Percentiles rank a stretch among this genome's conserved stretches.
phyloP scores from a whole-genome alignment of 2,329 filamentous ascomycete species.

The Colletotrichum cereale region DNA sequence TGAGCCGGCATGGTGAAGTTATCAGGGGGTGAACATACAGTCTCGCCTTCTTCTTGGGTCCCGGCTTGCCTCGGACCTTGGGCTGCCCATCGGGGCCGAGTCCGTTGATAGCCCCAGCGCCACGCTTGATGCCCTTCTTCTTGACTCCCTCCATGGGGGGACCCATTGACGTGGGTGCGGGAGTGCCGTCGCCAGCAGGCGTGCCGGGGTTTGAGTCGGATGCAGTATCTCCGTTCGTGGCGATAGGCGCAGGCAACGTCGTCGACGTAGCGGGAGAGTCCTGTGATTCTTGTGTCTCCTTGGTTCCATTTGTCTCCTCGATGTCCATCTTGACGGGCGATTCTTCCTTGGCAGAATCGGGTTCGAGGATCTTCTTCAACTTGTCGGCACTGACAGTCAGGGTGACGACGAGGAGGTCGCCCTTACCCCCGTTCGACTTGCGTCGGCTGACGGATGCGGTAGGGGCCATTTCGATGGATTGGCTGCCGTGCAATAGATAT shows the following conservation, averaged over 20 bases:
- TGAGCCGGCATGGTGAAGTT: slow-evolving; percentile 2
- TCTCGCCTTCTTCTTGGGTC: slow-evolving; percentile 95
- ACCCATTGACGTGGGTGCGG: slow-evolving; percentile 68
- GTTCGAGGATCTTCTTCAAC: slow-evolving; percentile 64
- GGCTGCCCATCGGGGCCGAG: slow-evolving; percentile 69
- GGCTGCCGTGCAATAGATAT: slow-evolving; percentile 10
- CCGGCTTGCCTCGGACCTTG: slow-evolving; percentile 88
- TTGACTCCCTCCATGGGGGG: slow-evolving; percentile 73
- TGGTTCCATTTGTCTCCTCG: slow-evolving; percentile 45
- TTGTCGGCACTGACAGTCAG: slow-evolving; percentile 64
- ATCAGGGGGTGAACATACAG: slow-evolving; percentile 73
- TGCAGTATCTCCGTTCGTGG: slow-evolving; percentile 66
- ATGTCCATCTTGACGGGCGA: slow-evolving; percentile 55
- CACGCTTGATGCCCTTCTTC: slow-evolving; percentile 81
- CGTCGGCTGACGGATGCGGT: slow-evolving; percentile 39
- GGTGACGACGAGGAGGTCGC: slow-evolving; percentile 59
- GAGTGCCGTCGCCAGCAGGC: slow-evolving; percentile 67
- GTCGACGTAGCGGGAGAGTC: slow-evolving; percentile 61
- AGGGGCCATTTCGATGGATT: slow-evolving; percentile 37
- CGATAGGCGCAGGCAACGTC: slow-evolving; percentile 53
- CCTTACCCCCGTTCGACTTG: slow-evolving; percentile 43
- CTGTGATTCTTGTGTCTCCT: slow-evolving; percentile 53
- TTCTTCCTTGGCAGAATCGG: slow-evolving; percentile 58
- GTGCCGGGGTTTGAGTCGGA: slow-evolving; percentile 72
- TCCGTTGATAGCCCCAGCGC: slow-evolving; percentile 74